Base-by-base conservation (phyloP, 116 monocot species). In the Papilionanthe hybrid region DNA sequence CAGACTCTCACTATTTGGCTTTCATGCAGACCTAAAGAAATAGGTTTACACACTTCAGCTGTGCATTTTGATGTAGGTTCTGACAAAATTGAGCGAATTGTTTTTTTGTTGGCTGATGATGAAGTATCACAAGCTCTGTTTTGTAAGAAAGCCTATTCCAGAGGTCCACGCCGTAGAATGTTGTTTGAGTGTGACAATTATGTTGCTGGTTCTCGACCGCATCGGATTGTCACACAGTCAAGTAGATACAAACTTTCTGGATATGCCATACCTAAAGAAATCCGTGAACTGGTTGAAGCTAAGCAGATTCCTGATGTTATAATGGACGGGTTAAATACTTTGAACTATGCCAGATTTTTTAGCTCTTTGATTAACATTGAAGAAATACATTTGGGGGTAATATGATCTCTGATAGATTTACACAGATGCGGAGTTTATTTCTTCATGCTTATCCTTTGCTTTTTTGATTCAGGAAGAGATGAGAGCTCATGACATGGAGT, bases 311-410 rank as follows among this genome's bases (percentile, higher is more conserved):
- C 98, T 55, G 87, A 91, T 69, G 86, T 89, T 22, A 55, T 93
- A 5, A 45, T 77, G 55, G 88, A 91, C 73, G 91, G 87, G 19
- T 65, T 99, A 67, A 84, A 80, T 75, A 28, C 7, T 20, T 49
- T 18, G 29, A 94, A 93, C 78, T 99, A 99, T 85, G 56, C 82
- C 5, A 65, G 78, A 42, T 93, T 72, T 57, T 94, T 99, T 80
- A 91, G 91, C 79, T 83, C 85, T 60, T 82, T 99, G 42, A 79
- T 99, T 74, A 73, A 86, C 77, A 93, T 94, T 89, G 98, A 99
- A 91, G 98, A 99, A 89, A 84, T 99, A 4, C 77, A 91, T 85
- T 79, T 94, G 55, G 91, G 93, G 94, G 98, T 99, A 86, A 79
- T 53, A 15, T 58, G 22, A 2, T 74, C 37, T 69, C 45, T 75